Base-by-base conservation (phyloP, 2,329 filamentous ascomycete genomes). In the Botrytis elliptica region DNA sequence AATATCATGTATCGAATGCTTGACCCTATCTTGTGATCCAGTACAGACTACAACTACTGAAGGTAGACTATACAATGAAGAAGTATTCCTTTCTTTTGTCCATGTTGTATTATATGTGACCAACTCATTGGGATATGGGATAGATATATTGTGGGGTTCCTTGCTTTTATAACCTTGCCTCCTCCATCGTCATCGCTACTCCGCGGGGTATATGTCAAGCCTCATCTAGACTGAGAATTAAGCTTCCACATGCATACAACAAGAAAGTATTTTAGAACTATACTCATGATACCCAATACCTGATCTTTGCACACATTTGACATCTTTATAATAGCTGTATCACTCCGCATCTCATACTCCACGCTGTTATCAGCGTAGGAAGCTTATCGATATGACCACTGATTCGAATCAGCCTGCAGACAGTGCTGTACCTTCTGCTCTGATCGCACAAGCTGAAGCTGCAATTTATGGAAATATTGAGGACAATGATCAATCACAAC, bases 371-470 rank as follows among this genome's bases (percentile, higher is more conserved):
- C 52, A 49, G 22, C 52, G 18, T 36, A 46, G 63, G 67, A 33
- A 64, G 42, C 57, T 59, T 68, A 63, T 63, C 57, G 33, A 52
- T 16, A 73, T 73, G 72, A 38, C 66, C 22, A 73, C 74, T 38
- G 69, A 74, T 40, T 38, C 66, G 9, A 69, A 70, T 52, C 73
- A 71, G 55, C 70, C 66, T 6, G 36, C 60, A n/a, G 73, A 72
- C 14, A 60, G 73, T 64, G 68, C 69, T 18, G 62, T 80, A 2
- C 79, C 80, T 55, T 67, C 74, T 25, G 73, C 74, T 18, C 67
- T 81, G 33, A 79, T 81, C 68, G 79, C 79, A 22, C 79, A 81
- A 74, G 79, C 79, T 42, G 77, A 81, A 75, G 78, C 80, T 67
- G 80, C 80, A 1, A 81, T 80, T 18, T 73, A 77, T 63, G 80